Evolutionary conservation across 257 asterid species (phyloP).

Genomic region (Solanum microdontum): DNA sequence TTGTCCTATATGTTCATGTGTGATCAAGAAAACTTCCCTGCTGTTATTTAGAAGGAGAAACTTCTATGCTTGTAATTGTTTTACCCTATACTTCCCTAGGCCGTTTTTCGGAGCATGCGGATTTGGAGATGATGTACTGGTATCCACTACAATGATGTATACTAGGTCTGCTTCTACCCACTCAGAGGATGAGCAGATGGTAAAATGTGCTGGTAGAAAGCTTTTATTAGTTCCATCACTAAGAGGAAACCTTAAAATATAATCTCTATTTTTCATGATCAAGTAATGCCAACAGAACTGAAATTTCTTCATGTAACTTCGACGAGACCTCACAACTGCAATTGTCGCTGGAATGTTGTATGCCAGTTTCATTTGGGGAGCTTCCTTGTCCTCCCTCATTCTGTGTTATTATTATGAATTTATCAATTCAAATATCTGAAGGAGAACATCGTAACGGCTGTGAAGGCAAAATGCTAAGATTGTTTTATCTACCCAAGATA

Average conservation of each 20-base stretch:
- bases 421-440: not conserved
- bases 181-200: constrained; percentile 19
- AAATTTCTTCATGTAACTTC: not conserved
- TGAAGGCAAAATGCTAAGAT: not conserved
- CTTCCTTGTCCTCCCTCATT: not conserved
- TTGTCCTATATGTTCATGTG: not conserved
- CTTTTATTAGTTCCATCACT: constrained; percentile 40
- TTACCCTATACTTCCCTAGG: constrained; percentile 22
- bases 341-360: not conserved
- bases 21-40: not conserved
- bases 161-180: constrained; percentile 17
- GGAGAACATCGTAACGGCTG: not conserved
- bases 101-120: constrained; percentile 59
- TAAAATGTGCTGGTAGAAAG: constrained; percentile 52
- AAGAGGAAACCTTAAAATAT: constrained; percentile 9
- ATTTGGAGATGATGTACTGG: constrained; percentile 59
- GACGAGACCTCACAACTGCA: not conserved
- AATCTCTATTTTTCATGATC: not conserved
- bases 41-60: not conserved
- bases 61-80: not conserved
- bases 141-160: constrained; percentile 84
- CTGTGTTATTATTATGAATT: not conserved
- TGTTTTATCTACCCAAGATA: not conserved
- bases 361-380: not conserved
- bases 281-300: not conserved